These are phyloP conservation scores for Suillus occidentalis DNA, from an alignment of 768 basidiomycete genomes.

Conservation along the genomic window DNA sequence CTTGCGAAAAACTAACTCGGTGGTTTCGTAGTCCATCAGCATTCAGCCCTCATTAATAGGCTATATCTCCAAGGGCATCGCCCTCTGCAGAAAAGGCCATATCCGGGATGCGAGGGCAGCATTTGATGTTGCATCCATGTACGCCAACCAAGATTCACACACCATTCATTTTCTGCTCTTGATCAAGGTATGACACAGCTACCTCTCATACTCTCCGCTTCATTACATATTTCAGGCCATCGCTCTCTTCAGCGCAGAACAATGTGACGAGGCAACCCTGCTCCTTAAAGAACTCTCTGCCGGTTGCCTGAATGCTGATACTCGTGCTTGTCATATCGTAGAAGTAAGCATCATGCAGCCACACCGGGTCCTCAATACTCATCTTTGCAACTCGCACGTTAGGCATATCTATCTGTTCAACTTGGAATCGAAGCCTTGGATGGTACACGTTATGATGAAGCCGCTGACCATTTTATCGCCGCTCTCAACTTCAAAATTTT, in stretches of 20 bases:
- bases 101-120: neutral
- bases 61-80: neutral
- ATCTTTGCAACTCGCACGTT: neutral
- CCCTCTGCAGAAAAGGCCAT: neutral
- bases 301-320: neutral
- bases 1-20: neutral
- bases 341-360: neutral
- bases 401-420: neutral
- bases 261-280: neutral
- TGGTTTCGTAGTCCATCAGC: neutral
- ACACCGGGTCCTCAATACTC: neutral
- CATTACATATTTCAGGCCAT: neutral
- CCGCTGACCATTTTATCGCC: neutral
- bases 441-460: neutral
- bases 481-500: neutral
- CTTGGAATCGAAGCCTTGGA: neutral
- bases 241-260: neutral
- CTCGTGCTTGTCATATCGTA: neutral
- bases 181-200: neutral
- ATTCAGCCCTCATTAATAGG: neutral
- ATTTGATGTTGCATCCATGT: neutral
- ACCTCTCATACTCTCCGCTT: neutral
- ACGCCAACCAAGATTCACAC: neutral
- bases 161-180: neutral
- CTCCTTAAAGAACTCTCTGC: neutral